These are phyloP conservation scores for Penicillium fimorum DNA, from an alignment of 495 filamentous ascomycete genomes.

Conservation along the genomic window DNA sequence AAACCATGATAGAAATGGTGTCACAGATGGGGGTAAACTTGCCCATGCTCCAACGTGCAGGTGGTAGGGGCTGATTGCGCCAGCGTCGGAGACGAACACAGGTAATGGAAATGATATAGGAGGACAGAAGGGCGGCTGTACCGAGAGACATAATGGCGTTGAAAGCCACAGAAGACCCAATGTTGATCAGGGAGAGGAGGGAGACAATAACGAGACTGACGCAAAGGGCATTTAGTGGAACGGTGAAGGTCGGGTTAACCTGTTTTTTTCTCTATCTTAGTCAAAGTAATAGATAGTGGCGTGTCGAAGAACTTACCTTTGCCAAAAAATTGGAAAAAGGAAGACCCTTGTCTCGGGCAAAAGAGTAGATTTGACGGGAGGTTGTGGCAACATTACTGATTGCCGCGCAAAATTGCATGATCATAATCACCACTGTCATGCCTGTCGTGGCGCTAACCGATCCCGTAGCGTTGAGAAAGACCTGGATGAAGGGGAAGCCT, in stretches of 20 bases:
- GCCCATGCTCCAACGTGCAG: not conserved
- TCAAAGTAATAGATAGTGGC: not conserved
- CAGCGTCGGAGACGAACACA: not conserved
- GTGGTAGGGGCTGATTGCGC: not conserved
- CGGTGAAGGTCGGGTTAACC: not conserved
- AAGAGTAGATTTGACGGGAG: not conserved
- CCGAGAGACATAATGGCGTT: not conserved
- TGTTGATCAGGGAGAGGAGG: not conserved
- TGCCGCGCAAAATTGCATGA: not conserved
- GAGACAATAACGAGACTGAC: not conserved
- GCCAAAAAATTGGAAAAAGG: not conserved
- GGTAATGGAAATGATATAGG: not conserved
- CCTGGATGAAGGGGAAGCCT: not conserved
- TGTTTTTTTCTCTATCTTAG: not conserved
- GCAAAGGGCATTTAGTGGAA: not conserved
- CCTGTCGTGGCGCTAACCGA: not conserved
- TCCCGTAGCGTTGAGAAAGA: not conserved
- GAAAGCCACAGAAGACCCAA: not conserved
- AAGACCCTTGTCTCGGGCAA: not conserved
- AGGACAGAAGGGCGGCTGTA: not conserved
- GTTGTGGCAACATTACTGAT: not conserved
- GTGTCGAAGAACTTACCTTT: not conserved
- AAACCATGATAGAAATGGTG: not conserved
- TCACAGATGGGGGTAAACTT: not conserved
- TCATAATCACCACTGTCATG: not conserved